Base-by-base conservation (phyloP, 2,329 filamentous ascomycete genomes). In the Teratosphaeriaceae sp. region DNA sequence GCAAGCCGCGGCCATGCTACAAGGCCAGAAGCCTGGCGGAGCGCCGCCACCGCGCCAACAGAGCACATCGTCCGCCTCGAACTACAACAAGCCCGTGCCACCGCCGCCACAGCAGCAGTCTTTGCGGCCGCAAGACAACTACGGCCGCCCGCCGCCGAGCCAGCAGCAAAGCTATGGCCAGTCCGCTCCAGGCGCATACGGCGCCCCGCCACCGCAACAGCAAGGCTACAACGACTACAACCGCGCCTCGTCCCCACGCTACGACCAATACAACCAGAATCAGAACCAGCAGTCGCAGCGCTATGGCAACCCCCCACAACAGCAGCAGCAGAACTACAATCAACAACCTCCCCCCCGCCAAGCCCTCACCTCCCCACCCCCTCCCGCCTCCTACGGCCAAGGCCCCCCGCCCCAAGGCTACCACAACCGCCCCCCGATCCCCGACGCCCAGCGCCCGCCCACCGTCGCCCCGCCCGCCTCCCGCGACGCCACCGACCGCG, bases 401-500 rank as follows among this genome's bases (percentile, higher is more conserved):
- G 70, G 54, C 67, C 80, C 53, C 58, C 78, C 52, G 58, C 70
- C 60, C 77, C 78, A 57, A 75, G 80, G 54, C 78, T 83, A 54
- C 78, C 87, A 55, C 77, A 79, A 52, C 35, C 81, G 53, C 76
- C 87, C 48, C 67, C 76, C 50, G 70, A 70, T 63, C 72, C 57
- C 64, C 70, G 53, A 59, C 26, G 47, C 56, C 58, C 68, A 60
- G 47, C 69, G 65, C 43, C 74, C 55, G 46, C 73, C 45, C 55
- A 69, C 63, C 48, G 73, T 65, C 51, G 76, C 68, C 54, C 75
- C 62, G 13, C 67, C 67, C 8, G 72, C 74, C 11, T 58, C 60
- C 2, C 67, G 74, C 40, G 76, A 80, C 48, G 73, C 70, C 37
- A 76, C 80, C 40, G 84, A 89, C 59, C 75, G 82, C n/a, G 82